A percentile compares a stretch with the other conserved stretches of the same genome.
Conservation (phyloP, 2,329 filamentous ascomycete species). For the Fusarium nurragi region DNA sequence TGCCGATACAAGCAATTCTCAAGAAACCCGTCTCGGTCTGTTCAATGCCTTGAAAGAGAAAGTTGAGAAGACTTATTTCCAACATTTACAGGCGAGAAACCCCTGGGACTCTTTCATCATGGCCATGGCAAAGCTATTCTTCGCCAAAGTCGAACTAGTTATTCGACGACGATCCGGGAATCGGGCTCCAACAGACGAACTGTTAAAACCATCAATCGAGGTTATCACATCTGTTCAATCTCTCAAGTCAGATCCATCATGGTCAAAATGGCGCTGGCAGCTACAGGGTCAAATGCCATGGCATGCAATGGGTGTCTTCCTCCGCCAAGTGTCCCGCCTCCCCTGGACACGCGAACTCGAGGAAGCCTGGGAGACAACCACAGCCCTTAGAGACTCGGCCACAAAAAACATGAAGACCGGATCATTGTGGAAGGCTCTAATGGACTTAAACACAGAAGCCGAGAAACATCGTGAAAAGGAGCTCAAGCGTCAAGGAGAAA, state of each 20-base stretch:
- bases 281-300: conserved; percentile 43
- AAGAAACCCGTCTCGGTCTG: conserved; percentile 15
- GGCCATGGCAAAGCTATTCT: conserved; percentile 40
- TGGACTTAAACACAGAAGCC: conserved; percentile 7
- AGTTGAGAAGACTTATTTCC: conserved; percentile 22
- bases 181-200: not conserved
- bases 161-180: conserved; percentile 21
- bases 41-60: conserved; percentile 18
- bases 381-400: conserved; percentile 3
- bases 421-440: conserved; percentile 30
- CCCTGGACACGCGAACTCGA: conserved; percentile 41
- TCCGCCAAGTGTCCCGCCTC: conserved; percentile 32
- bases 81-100: conserved; percentile 1
- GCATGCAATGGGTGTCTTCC: conserved; percentile 41
- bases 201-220: conserved; percentile 16
- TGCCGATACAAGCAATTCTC: conserved; percentile 2
- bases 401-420: conserved; percentile 16
- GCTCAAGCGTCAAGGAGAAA: conserved; percentile 3
- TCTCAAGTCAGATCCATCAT: conserved; percentile 35
- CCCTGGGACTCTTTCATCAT: conserved; percentile 32
- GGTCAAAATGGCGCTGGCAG: conserved; percentile 46
- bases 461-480: conserved; percentile 24
- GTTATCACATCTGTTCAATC: conserved; percentile 36
- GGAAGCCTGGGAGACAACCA: conserved; percentile 32
- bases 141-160: conserved; percentile 43